phyloP scores from a whole-genome alignment of 306 rosid genomes.

The Fragaria vesca region DNA sequence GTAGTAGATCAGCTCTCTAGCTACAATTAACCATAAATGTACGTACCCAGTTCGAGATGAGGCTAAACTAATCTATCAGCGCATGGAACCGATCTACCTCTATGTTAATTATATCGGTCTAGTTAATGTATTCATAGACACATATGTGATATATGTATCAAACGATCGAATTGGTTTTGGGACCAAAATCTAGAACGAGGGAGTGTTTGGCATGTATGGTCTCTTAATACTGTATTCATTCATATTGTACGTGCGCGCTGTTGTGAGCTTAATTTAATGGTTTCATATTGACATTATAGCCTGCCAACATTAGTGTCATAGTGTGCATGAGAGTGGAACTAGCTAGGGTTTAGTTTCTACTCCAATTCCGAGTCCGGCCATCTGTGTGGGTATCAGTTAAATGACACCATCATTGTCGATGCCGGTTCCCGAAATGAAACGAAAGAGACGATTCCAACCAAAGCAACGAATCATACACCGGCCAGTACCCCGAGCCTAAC shows the following conservation, averaged over 20 bases:
- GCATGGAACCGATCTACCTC: background rate
- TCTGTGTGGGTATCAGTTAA: background rate
- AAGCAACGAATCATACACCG: background rate
- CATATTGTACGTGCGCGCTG: background rate
- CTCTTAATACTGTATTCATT: background rate
- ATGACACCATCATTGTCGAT: background rate
- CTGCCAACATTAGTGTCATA: background rate
- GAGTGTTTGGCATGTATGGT: background rate
- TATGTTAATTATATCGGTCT: background rate
- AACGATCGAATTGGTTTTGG: background rate
- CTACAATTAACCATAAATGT: too few relatives aligned
- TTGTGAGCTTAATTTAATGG: background rate
- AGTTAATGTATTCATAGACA: background rate
- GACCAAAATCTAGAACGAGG: background rate
- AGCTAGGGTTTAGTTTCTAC: background rate
- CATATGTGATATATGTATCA: background rate
- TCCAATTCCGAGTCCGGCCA: background rate
- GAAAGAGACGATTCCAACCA: background rate
- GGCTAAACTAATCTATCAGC: background rate
- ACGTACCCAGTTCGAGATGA: too few relatives aligned
- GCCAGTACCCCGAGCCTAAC: background rate
- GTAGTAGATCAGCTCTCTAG: too few relatives aligned
- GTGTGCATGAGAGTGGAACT: background rate
- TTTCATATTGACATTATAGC: background rate
- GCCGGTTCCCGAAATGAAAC: background rate